Conservation (phyloP, 495 filamentous ascomycete species). For the Xylaria grammica region DNA sequence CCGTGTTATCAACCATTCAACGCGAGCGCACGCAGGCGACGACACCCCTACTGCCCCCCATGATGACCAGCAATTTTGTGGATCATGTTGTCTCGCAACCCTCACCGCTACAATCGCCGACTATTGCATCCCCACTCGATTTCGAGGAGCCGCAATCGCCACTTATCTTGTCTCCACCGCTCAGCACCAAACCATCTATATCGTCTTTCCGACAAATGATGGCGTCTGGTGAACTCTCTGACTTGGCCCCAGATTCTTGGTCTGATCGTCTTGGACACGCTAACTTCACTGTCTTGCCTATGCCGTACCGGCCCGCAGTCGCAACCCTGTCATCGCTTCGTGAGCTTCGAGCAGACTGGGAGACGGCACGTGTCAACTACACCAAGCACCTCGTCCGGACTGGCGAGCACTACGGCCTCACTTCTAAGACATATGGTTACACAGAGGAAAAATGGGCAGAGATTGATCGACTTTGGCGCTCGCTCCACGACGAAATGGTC, state of each 20-base stretch:
- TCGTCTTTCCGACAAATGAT: constrained; percentile 68
- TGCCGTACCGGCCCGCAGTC: constrained; percentile 72
- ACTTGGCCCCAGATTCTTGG: constrained; percentile 75
- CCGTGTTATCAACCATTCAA: constrained; percentile 51
- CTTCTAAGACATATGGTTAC: constrained; percentile 79
- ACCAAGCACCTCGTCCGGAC: constrained; percentile 83
- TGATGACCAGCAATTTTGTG: constrained; percentile 61
- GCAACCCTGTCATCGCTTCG: constrained; percentile 65
- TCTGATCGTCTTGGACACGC: constrained; percentile 83
- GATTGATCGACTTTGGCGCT: constrained; percentile 73
- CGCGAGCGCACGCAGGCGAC: constrained; percentile 68
- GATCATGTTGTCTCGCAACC: constrained; percentile 54
- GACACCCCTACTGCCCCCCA: constrained; percentile 81
- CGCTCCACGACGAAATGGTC: constrained; percentile 64
- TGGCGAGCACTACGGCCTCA: constrained; percentile 83
- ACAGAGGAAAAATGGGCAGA: constrained; percentile 86
- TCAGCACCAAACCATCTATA: constrained; percentile 79
- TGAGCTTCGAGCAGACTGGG: constrained; percentile 77
- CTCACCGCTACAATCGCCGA: constrained; percentile 85
- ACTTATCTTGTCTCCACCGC: constrained; percentile 70
- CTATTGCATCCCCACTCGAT: constrained; percentile 45
- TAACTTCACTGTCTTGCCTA: constrained; percentile 86
- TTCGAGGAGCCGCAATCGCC: constrained; percentile 36
- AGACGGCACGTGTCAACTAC: constrained; percentile 78
- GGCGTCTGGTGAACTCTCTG: constrained; percentile 43